Base-by-base conservation (phyloP, 345 rosid species). In the Carallia pectinifolia region DNA sequence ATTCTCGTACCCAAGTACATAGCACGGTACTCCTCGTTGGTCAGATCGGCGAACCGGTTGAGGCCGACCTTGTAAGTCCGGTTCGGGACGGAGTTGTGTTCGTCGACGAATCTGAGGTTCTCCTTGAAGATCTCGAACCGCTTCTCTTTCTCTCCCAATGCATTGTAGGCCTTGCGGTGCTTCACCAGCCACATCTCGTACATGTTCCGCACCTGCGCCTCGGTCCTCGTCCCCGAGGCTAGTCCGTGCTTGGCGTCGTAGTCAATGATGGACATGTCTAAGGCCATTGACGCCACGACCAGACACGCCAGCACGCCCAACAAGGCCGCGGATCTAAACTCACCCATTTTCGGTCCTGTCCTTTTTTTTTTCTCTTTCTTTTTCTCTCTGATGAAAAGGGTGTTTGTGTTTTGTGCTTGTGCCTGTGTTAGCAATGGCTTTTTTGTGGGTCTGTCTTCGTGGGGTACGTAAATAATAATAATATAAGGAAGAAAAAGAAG, bases 11-110 rank as follows among this genome's bases (percentile, higher is more conserved):
- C 93, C 66, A 86, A 74, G 61, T 79, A 86, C 71, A 64, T 23
- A 18, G 71, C 17, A 31, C 47, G 58, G 47, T 76, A 90, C 79
- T 90, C 93, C 33, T 81, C 88, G 50, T 85, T 84, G 53, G 82
- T 82, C 73, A 90, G 67, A 82, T 90, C 91, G 0, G 91, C 91
- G 71, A 88, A 90, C 82, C 66, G 77, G 70, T 80, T 88, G 66
- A 90, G 69, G 15, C 91, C 92, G 5, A 90, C 81, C 44, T 74
- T 77, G 18, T 88, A 90, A 15, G 73, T 69, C 44, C 79, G 80
- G 59, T 75, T 74, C 30, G 19, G 71, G 4, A 31, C 71, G 3
- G 82, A 74, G 74, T 88, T 90, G 4, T 84, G 87, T 18, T 85
- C 80, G 61, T 71, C 79, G 7, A 88, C 66, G n/a, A 85, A 87